phyloP scores from a whole-genome alignment of 371 early-diverging fungal genomes.

The Saksenaea oblongispora region DNA sequence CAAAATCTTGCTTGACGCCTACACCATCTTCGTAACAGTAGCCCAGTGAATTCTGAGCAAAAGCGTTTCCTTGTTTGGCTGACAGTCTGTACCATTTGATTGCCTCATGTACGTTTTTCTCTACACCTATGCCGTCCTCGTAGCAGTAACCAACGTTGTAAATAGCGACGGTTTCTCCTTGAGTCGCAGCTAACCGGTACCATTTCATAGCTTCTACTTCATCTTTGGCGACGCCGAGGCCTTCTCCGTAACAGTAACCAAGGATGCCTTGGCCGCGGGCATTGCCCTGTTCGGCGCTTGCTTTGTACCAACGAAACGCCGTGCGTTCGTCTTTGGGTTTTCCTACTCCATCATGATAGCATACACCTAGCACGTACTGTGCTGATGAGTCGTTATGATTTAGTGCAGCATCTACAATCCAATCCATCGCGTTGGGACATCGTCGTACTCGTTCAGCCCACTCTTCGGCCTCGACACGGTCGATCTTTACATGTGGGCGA shows the following conservation, averaged over 20 bases:
- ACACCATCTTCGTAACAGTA: slow-evolving; percentile 81
- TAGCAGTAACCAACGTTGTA: slow-evolving; percentile 86
- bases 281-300: slow-evolving; percentile 65
- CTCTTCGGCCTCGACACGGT: slow-evolving; percentile 68
- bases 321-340: slow-evolving; percentile 48
- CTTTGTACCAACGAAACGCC: slow-evolving; percentile 68
- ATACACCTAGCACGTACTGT: slow-evolving; percentile 68
- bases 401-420: slow-evolving; percentile 62
- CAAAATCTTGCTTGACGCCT: slow-evolving; percentile 59
- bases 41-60: slow-evolving; percentile 84
- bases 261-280: slow-evolving; percentile 73
- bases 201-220: slow-evolving; percentile 72
- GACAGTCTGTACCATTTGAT: slow-evolving; percentile 75
- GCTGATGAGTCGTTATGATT: slow-evolving; percentile 41
- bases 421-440: slow-evolving; percentile 36
- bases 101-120: slow-evolving; percentile 66
- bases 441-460: slow-evolving; percentile 49
- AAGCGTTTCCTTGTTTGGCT: slow-evolving; percentile 78
- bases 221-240: slow-evolving; percentile 74
- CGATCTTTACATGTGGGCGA: slow-evolving; percentile 71
- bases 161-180: slow-evolving; percentile 72
- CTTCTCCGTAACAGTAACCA: slow-evolving; percentile 79
- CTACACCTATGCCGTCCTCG: slow-evolving; percentile 80
- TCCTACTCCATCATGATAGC: slow-evolving; percentile 77
- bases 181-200: slow-evolving; percentile 68